Conservation (phyloP, 1,284 basidiomycete genomes). For the Microbotryomycetes sp. region DNA sequence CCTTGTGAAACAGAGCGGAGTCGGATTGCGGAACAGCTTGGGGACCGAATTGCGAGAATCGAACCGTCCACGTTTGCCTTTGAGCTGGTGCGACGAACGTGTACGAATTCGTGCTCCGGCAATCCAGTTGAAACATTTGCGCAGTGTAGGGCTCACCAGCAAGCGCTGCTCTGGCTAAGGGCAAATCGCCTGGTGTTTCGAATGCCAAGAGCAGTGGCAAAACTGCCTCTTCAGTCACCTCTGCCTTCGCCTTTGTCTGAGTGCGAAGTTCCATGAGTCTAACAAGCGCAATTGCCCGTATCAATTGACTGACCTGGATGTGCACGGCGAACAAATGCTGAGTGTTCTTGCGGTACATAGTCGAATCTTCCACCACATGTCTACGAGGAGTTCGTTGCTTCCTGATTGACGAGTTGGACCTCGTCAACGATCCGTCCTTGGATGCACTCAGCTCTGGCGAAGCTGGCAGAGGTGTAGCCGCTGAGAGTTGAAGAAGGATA, state of each 20-base stretch:
- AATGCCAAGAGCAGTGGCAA: not conserved
- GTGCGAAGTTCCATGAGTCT: not conserved
- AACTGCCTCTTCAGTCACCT: not conserved
- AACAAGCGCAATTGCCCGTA: not conserved
- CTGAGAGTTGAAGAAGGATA: too few relatives aligned
- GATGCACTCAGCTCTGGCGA: not conserved
- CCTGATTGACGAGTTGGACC: not conserved
- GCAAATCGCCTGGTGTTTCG: not conserved
- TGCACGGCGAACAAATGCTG: constrained; percentile 1
- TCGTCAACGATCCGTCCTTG: not conserved
- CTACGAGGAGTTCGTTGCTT: not conserved
- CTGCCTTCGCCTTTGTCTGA: not conserved
- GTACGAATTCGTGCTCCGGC: not conserved
- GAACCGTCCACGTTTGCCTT: not conserved
- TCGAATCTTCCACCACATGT: not conserved
- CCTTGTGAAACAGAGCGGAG: not conserved
- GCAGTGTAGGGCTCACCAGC: not conserved
- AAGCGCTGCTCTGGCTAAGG: not conserved
- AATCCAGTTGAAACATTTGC: not conserved
- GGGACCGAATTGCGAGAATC: constrained; percentile 1
- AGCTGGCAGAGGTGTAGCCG: not conserved
- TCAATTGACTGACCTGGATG: not conserved
- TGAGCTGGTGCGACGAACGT: not conserved
- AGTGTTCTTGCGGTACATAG: not conserved
- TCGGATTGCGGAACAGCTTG: not conserved